These are phyloP conservation scores for Pythium volutum DNA, from an alignment of 352 stramenopile species.

Conservation along the genomic window DNA sequence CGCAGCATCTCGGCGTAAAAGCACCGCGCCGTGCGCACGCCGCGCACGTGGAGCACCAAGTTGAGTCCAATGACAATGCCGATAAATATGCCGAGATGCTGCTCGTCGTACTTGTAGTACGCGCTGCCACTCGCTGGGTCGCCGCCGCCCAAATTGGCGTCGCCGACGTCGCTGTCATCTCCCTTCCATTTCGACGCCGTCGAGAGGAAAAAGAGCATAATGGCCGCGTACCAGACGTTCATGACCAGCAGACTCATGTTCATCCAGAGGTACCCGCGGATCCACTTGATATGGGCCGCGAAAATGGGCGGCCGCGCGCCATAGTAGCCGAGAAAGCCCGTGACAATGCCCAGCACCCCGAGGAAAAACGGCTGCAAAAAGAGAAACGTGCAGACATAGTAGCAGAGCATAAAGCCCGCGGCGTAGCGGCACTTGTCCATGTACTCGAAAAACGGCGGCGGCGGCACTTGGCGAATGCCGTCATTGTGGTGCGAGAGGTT, in stretches of 20 bases:
- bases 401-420: conserved; percentile 56
- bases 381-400: conserved; percentile 67
- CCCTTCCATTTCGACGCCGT: not conserved
- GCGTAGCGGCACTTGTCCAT: conserved; percentile 63
- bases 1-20: conserved; percentile 39
- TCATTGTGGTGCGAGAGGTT: conserved; percentile 10
- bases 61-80: conserved; percentile 51
- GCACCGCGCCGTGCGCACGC: conserved; percentile 32
- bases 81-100: conserved; percentile 44
- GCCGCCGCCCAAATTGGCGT: conserved; percentile 2
- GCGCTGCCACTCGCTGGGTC: not conserved
- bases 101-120: conserved; percentile 28
- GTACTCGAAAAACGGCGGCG: conserved; percentile 42
- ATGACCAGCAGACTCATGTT: conserved; percentile 71
- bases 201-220: conserved; percentile 43
- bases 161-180: not conserved
- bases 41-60: conserved; percentile 55
- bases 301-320: conserved; percentile 58
- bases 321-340: conserved; percentile 63
- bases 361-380: conserved; percentile 74
- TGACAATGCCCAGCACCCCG: conserved; percentile 52
- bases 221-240: conserved; percentile 60
- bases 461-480: not conserved
- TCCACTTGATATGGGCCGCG: conserved; percentile 58
- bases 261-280: conserved; percentile 61